phyloP scores from a whole-genome alignment of 1,284 basidiomycete genomes.

The Puccinia novopanici region DNA sequence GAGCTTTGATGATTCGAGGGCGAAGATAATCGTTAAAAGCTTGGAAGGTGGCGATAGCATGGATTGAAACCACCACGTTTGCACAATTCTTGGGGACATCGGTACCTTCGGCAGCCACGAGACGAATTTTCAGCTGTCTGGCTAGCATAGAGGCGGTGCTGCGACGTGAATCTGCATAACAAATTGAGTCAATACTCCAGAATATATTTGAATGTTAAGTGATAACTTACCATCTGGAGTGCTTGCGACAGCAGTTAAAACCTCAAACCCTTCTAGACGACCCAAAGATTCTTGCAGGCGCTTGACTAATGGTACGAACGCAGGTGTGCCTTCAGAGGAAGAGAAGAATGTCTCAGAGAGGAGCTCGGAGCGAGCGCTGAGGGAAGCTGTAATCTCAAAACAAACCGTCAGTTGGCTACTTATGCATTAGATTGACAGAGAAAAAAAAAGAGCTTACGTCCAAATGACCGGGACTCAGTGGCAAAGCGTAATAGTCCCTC shows the following conservation, averaged over 20 bases:
- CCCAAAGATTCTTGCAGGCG: conserved; percentile 90
- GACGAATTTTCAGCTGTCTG: conserved; percentile 79
- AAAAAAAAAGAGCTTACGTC: conserved; percentile 60
- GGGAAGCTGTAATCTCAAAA: background rate
- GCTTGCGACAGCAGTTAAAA: conserved; percentile 76
- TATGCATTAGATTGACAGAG: conserved; percentile 6
- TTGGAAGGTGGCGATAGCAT: conserved; percentile 93
- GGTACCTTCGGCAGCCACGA: conserved; percentile 81
- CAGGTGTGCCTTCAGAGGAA: conserved; percentile 52
- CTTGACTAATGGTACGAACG: conserved; percentile 78
- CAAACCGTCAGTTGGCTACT: background rate
- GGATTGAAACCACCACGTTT: conserved; percentile 90
- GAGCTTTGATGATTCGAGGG: conserved; percentile 77
- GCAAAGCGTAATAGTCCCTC: conserved; percentile 82
- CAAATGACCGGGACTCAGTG: conserved; percentile 67
- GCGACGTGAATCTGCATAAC: conserved; percentile 71
- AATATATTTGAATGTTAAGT: conserved; percentile 32
- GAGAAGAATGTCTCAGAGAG: conserved; percentile 49
- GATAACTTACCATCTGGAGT: conserved; percentile 67
- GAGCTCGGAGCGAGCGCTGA: background rate
- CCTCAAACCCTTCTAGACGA: conserved; percentile 89
- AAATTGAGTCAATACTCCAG: conserved; percentile 51
- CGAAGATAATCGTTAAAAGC: conserved; percentile 90
- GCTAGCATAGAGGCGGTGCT: conserved; percentile 81
- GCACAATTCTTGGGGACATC: conserved; percentile 80